A percentile compares a stretch with the other conserved stretches of the same genome.
Evolutionary conservation across 169 alveolate species (phyloP).

Genomic region (Hepatocystis sp.): DNA sequence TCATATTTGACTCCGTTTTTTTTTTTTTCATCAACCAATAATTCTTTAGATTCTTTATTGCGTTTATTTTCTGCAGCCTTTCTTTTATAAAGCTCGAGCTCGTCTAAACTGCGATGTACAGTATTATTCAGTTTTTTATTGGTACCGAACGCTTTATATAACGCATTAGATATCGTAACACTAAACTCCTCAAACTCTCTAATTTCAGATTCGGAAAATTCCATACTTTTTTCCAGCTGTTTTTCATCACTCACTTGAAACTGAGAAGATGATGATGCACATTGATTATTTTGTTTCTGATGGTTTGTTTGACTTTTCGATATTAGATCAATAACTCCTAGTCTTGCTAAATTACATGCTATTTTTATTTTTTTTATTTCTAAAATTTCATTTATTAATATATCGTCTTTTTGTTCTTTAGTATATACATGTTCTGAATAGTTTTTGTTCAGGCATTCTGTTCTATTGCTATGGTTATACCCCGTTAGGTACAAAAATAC

Average conservation of each 20-base stretch:
- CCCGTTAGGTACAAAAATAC: constrained; percentile 70
- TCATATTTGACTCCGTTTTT: background rate
- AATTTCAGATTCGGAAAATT: constrained; percentile 21
- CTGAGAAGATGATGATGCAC: constrained; percentile 11
- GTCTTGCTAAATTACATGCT: constrained; percentile 76
- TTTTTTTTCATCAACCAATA: background rate
- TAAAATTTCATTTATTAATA: constrained; percentile 21
- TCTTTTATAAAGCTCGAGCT: background rate
- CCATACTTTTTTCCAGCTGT: constrained; percentile 36
- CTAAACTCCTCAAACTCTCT: no score
- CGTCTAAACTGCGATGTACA: no score
- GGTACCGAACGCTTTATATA: no score
- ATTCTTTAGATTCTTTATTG: background rate
- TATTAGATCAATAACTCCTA: constrained; percentile 71
- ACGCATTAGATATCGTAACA: no score
- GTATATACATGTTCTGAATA: background rate
- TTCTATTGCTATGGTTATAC: constrained; percentile 16
- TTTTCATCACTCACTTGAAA: constrained; percentile 22
- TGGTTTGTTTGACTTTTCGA: constrained; percentile 60
- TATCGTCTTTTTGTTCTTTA: constrained; percentile 2
- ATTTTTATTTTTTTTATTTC: constrained; percentile 55
- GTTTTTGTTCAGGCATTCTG: background rate
- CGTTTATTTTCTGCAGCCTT: background rate
- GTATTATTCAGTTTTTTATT: no score
- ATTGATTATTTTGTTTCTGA: constrained; percentile 22